Evolutionary conservation across 768 basidiomycete species (phyloP).

Genomic region (Calocera cornea): DNA sequence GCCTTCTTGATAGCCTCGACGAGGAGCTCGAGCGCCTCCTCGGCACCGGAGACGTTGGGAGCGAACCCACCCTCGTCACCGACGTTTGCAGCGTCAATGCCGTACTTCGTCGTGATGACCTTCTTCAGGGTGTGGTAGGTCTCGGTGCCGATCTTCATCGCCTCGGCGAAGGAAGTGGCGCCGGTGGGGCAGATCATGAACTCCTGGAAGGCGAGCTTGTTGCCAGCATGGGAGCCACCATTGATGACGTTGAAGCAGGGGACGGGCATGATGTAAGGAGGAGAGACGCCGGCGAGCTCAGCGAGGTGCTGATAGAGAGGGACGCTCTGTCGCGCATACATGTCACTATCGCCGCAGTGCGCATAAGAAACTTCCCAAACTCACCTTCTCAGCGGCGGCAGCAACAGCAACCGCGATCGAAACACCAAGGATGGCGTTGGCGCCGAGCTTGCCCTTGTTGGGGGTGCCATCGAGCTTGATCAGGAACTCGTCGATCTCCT

Average conservation of each 20-base stretch:
- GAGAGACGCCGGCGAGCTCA: conserved; percentile 86
- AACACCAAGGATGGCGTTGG: conserved; percentile 97
- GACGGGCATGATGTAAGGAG: conserved; percentile 80
- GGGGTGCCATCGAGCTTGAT: conserved; percentile 95
- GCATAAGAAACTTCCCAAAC: background rate
- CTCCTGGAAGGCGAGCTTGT: conserved; percentile 99
- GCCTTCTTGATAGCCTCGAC: conserved; percentile 94
- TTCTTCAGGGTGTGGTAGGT: conserved; percentile 97
- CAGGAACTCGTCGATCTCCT: conserved; percentile 92
- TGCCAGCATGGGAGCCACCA: conserved; percentile 98
- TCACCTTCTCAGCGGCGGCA: conserved; percentile 75
- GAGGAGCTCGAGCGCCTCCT: conserved; percentile 92
- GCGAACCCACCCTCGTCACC: conserved; percentile 99
- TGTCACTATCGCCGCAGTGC: background rate
- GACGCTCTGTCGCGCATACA: conserved; percentile 37
- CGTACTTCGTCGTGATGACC: conserved; percentile 98
- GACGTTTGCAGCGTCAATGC: conserved; percentile 97
- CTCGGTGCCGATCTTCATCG: conserved; percentile 97
- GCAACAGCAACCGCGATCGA: conserved; percentile 92
- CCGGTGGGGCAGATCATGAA: conserved; percentile 99
- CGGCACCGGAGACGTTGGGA: conserved; percentile 92
- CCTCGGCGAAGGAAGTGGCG: conserved; percentile 81
- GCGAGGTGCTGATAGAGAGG: conserved; percentile 96
- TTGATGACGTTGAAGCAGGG: conserved; percentile 99
- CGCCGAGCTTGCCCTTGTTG: conserved; percentile 99